phyloP scores from a whole-genome alignment of 805 yeast species.

The Babjeviella inositovora region DNA sequence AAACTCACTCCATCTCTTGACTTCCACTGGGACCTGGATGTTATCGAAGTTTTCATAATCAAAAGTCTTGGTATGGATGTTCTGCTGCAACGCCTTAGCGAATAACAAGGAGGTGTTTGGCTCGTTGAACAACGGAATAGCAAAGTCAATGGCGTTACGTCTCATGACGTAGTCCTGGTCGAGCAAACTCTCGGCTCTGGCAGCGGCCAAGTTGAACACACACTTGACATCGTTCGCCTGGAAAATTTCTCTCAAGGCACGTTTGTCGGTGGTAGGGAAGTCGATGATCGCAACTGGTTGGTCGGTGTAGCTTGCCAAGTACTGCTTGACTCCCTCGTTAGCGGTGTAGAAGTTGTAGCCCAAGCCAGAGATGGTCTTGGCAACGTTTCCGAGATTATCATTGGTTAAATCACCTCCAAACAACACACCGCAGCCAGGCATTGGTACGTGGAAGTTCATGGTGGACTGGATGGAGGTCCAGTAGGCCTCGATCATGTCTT shows the following conservation, averaged over 20 bases:
- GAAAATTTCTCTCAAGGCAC: constrained; percentile 87
- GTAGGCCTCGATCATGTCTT: constrained; percentile 75
- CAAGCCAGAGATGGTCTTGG: constrained; percentile 45
- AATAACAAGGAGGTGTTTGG: constrained; percentile 85
- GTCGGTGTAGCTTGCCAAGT: constrained; percentile 30
- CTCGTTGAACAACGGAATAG: constrained; percentile 90
- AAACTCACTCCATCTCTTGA: constrained; percentile 91
- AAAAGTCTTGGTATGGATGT: constrained; percentile 31
- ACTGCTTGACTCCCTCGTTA: constrained; percentile 51
- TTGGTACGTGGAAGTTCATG: constrained; percentile 91
- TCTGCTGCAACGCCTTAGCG: constrained; percentile 65
- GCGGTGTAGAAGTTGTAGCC: constrained; percentile 80
- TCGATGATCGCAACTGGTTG: constrained; percentile 51
- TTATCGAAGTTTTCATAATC: constrained; percentile 20
- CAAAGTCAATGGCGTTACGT: constrained; percentile 97
- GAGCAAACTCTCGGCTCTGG: constrained; percentile 69
- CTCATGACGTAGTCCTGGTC: constrained; percentile 97
- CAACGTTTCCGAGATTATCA: constrained; percentile 60
- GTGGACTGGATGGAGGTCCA: constrained; percentile 96
- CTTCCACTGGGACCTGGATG: constrained; percentile 66
- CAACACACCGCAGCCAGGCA: constrained; percentile 77
- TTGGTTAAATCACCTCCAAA: constrained; percentile 87
- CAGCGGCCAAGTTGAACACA: constrained; percentile 83
- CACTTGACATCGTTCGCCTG: constrained; percentile 70
- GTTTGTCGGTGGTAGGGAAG: constrained; percentile 87